Conservation (phyloP, 2,329 filamentous ascomycete species). For the Penicillium brasilianum region DNA sequence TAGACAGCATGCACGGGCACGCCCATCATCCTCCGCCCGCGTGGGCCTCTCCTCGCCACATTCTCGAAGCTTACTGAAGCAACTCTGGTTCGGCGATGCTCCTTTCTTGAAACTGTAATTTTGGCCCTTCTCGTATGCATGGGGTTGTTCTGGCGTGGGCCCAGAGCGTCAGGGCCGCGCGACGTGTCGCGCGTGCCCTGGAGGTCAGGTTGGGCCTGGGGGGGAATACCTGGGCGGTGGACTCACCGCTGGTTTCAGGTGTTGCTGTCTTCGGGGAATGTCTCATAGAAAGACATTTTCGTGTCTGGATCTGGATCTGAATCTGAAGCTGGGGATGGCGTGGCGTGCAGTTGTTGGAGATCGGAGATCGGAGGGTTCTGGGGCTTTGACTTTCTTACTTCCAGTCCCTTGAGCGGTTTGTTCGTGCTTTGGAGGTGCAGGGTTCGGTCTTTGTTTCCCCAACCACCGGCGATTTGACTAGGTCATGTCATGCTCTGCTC, state of each 20-base stretch:
- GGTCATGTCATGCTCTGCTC: neutral
- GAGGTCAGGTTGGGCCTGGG: neutral
- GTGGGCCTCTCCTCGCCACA: constrained; percentile 19
- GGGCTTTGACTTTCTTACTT: neutral
- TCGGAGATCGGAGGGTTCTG: neutral
- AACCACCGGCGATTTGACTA: neutral
- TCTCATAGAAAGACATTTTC: neutral
- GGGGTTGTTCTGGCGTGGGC: neutral
- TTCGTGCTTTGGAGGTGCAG: neutral
- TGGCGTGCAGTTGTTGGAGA: constrained; percentile 7
- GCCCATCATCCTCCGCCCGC: neutral
- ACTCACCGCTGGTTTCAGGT: constrained; percentile 8
- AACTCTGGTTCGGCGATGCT: neutral
- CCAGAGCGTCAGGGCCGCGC: neutral
- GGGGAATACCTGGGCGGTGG: constrained; percentile 7
- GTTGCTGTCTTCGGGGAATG: constrained; percentile 2
- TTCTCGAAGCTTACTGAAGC: constrained; percentile 27
- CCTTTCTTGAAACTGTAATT: neutral
- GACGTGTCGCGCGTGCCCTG: constrained; percentile 1
- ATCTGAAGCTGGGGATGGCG: constrained; percentile 12
- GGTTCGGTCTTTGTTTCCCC: neutral
- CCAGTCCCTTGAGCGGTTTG: neutral
- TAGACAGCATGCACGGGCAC: constrained; percentile 19
- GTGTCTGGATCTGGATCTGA: neutral
- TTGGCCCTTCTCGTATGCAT: neutral